Base-by-base conservation (phyloP, 352 stramenopile species). In the Vaucheria bursata region DNA sequence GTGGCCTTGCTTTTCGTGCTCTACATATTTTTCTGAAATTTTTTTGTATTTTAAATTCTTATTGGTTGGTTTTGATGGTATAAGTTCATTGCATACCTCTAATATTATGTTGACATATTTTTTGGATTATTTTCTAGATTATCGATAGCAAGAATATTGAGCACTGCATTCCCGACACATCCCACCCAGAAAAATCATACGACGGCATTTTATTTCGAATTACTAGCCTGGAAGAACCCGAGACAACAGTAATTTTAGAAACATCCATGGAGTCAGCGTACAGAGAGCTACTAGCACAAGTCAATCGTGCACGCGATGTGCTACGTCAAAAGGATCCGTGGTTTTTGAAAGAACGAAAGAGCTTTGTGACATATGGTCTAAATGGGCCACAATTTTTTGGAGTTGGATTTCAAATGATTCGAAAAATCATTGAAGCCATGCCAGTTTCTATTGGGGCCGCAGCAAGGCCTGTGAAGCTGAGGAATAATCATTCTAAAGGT, bases 311-410 rank as follows among this genome's bases (percentile, higher is more conserved):
- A 25, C 45, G 45, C 12, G 12, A 25, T 59, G 52, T 25, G 0
- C 35, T 80, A 34, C 39, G 75, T 35, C 12, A 25, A 29, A 35
- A 25, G 7, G 37, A 77, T 31, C 36, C 52, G 6, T 71, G 75
- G 64, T 74, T 78, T 34, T 33, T 78, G 37, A 32, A 69, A 25
- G 39, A 1, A 6, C 74, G 74, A 12, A 68, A 49, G 4, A 64
- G 36, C 35, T 59, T 7, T 6, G 31, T 34, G 0, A 71, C 8
- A 36, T 80, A 74, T 25, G 75, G 75, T 1, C 75, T 80, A 1
- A 80, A 80, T 64, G 75, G 75, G 0, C n/a, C 75, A 2, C 75
- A 80, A 71, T 80, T 80, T 39, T 80, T 80, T 37, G 75, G 75
- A 1, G 32, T 80, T 4, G 75, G 75, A 0, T 71, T 71, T 45